These are phyloP conservation scores for Penicillium sp. DNA, from an alignment of 2,329 filamentous ascomycete genomes.

Conservation along the genomic window DNA sequence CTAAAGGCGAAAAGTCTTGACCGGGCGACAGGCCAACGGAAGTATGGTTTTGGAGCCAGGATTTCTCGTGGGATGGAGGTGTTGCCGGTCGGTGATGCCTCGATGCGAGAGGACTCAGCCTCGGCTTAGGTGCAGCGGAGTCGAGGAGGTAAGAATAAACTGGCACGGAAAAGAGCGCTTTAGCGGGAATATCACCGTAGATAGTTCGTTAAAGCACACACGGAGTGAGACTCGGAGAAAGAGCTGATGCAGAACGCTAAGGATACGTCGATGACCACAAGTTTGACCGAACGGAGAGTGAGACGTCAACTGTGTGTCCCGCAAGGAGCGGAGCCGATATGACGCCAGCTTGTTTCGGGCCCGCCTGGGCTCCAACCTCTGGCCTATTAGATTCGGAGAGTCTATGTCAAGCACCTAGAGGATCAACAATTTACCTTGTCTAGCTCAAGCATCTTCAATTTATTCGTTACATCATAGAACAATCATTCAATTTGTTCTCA, in stretches of 20 bases:
- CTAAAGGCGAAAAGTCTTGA: conserved; percentile 5
- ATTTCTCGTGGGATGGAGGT: conserved; percentile 17
- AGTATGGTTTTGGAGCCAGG: conserved; percentile 35
- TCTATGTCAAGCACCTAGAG: no score
- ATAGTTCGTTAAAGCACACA: not conserved
- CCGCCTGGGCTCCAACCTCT: not conserved
- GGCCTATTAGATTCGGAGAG: not conserved
- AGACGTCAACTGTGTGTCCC: not conserved
- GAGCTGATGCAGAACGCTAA: conserved; percentile 2
- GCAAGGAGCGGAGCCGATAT: conserved; percentile 10
- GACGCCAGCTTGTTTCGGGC: conserved; percentile 8
- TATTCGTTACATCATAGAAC: no score
- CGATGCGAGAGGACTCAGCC: conserved; percentile 1
- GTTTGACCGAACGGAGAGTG: not conserved
- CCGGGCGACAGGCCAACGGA: conserved; percentile 22
- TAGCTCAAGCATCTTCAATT: no score
- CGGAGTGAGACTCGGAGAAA: not conserved
- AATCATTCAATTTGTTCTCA: no score
- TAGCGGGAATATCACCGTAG: not conserved
- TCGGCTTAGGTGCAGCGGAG: not conserved
- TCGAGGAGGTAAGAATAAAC: not conserved
- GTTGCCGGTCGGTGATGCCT: conserved; percentile 8
- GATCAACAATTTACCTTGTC: not conserved
- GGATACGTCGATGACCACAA: not conserved
- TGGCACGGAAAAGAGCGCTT: not conserved